Percentiles rank a stretch among this genome's conserved stretches.
These are phyloP conservation scores for Trichomonascaceae sp. DNA, from an alignment of 1,139 yeast species.

Conservation along the genomic window DNA sequence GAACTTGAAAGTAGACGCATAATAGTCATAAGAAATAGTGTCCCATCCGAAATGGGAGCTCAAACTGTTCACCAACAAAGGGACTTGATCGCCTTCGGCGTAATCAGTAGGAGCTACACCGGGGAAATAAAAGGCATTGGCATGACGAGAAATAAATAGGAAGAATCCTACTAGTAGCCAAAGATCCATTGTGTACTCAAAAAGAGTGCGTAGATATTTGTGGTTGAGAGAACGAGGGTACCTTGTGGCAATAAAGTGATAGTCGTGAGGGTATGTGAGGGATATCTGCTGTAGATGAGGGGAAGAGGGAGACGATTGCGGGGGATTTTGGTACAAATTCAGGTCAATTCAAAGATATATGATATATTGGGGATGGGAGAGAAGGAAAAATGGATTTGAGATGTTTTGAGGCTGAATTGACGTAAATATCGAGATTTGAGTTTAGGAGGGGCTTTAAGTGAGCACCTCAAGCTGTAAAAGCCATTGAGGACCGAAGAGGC, in stretches of 20 bases:
- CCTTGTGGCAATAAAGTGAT: neutral
- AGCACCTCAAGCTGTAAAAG: no score
- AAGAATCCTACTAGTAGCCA: neutral
- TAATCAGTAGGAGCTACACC: constrained; percentile 95
- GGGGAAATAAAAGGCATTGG: constrained; percentile 73
- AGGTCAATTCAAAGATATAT: neutral
- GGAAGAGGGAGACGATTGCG: neutral
- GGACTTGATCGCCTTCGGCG: constrained; percentile 61
- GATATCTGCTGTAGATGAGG: no score
- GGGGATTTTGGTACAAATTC: neutral
- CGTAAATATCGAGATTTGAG: neutral
- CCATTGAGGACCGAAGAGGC: no score
- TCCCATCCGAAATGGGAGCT: constrained; percentile 60
- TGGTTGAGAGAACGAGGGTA: neutral
- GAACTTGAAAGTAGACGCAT: constrained; percentile 75
- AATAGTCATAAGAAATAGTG: constrained; percentile 53
- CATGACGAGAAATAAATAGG: constrained; percentile 7
- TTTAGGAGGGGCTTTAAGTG: no score
- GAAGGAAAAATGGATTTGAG: neutral
- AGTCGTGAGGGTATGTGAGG: no score
- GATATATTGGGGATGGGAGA: neutral
- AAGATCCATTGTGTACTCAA: constrained; percentile 6
- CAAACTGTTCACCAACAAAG: constrained; percentile 79
- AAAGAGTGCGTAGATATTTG: neutral
- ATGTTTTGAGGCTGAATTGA: neutral